A percentile compares a stretch with the other conserved stretches of the same genome.
These are phyloP conservation scores for Lophiotrema nucula DNA, from an alignment of 495 filamentous ascomycete species.

Conservation along the genomic window DNA sequence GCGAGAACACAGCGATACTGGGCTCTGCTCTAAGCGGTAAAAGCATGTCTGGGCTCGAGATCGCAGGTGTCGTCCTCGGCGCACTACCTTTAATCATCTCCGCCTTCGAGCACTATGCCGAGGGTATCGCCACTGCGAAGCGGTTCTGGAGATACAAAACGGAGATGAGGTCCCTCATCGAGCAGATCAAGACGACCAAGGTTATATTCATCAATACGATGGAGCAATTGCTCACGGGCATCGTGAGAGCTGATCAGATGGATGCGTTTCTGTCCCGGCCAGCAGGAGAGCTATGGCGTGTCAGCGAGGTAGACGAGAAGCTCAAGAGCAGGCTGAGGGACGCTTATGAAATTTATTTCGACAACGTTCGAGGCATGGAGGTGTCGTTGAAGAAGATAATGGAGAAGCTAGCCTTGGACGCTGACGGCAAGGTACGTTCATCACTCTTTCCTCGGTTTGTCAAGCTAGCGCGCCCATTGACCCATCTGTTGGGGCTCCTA, in stretches of 20 bases:
- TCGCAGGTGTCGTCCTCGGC: slow-evolving; percentile 34
- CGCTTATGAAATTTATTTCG: slow-evolving; percentile 10
- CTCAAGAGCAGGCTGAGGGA: slow-evolving; percentile 3
- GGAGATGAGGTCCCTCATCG: slow-evolving; percentile 24
- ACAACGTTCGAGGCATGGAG: slow-evolving; percentile 13
- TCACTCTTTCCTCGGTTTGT: not conserved
- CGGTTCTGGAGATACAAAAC: slow-evolving; percentile 30
- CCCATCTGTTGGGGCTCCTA: not conserved
- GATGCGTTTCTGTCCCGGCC: not conserved
- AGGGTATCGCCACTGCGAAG: slow-evolving; percentile 35
- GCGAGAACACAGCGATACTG: no score
- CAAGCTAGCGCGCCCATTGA: no score
- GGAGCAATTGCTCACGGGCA: slow-evolving; percentile 29
- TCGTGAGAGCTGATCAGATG: slow-evolving; percentile 7
- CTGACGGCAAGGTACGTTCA: slow-evolving; percentile 9
- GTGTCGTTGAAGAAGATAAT: slow-evolving; percentile 10
- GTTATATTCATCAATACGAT: slow-evolving; percentile 34
- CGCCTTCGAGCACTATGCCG: slow-evolving; percentile 36
- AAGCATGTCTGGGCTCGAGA: slow-evolving; percentile 38
- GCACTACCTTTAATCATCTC: slow-evolving; percentile 36
- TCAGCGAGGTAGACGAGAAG: slow-evolving; percentile 6
- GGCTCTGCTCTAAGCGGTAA: no score
- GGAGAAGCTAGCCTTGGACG: slow-evolving; percentile 6
- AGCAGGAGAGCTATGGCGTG: not conserved
- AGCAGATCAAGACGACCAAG: slow-evolving; percentile 28